Conservation (phyloP, 2,329 filamentous ascomycete species). For the Blastomyces emzantsi region DNA sequence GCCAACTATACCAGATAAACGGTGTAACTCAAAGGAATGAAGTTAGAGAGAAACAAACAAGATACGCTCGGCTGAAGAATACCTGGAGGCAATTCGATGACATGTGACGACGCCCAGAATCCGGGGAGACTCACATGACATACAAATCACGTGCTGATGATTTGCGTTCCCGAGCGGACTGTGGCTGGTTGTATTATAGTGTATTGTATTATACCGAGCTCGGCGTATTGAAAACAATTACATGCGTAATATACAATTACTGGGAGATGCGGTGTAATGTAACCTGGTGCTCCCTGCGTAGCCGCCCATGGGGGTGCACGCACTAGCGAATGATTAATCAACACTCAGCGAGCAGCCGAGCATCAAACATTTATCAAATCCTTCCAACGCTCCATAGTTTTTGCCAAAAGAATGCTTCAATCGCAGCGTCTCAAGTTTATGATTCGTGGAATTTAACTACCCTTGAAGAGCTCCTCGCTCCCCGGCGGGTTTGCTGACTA, state of each 20-base stretch:
- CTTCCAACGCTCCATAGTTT: background rate
- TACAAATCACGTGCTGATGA: background rate
- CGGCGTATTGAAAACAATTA: background rate
- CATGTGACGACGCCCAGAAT: constrained; percentile 1
- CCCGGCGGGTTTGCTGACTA: too few species aligned
- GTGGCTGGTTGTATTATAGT: background rate
- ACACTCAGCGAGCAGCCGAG: background rate
- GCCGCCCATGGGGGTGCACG: background rate
- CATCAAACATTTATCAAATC: background rate
- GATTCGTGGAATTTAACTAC: background rate
- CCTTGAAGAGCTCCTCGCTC: background rate
- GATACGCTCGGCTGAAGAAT: background rate
- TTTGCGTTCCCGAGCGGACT: background rate
- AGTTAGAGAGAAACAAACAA: background rate
- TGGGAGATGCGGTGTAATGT: background rate
- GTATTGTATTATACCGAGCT: background rate
- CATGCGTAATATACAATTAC: background rate
- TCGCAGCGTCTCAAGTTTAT: background rate
- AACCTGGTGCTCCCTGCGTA: background rate
- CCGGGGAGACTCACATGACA: constrained; percentile 2
- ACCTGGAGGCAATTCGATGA: too few species aligned
- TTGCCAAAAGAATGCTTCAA: background rate
- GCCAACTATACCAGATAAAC: background rate
- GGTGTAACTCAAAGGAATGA: background rate
- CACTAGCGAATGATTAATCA: background rate